Evolutionary conservation across 345 rosid genomes (phyloP), one percentile per base, ranked within the genome.

Genomic region (Dipteronia sinensis): DNA sequence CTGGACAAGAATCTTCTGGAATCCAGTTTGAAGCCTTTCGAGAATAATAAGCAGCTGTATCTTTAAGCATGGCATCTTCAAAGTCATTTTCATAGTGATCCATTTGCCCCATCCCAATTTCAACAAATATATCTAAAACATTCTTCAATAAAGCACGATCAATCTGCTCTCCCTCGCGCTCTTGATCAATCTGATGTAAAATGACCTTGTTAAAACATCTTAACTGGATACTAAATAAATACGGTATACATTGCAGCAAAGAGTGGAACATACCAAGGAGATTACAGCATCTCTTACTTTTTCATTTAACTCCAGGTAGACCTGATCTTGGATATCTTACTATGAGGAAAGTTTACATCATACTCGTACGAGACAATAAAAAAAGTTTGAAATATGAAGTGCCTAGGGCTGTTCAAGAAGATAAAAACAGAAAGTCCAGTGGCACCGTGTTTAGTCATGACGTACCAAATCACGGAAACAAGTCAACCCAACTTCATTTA

Each of bases 11-110:
- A 78, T 88, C 87, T n/a, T 85, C 87, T 49, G 80, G 64, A 63
- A 89, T 87, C 95, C 93, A 91, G 65, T 19, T 84, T 59, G 93
- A 83, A 55, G 95, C 95, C 83, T 91, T 91, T 55, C 82, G 85
- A 64, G 87, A 88, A 84, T 91, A 91, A 83, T 89, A 88, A 2
- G 86, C 80, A 55, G 89, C 84, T 61, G 88, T 82, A 68, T 86
- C 91, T 59, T 85, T 59, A 69, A 89, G 88, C 89, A 89, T 83
- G 25, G 79, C 67, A 6, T 40, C 83, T 78, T 91, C 95, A 80
- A 91, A 91, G 80, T 91, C 93, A 42, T 58, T 70, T 56, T 83
- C 82, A 75, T 88, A 87, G 15, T 53, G 69, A 59, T 84, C 80
- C 90, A 88, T 86, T 19, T 69, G 75, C 7, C 86, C 87, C 88